A percentile compares a stretch with the other conserved stretches of the same genome.
These are phyloP conservation scores for Podospora anserina DNA, from an alignment of 495 filamentous ascomycete species.

Conservation along the genomic window DNA sequence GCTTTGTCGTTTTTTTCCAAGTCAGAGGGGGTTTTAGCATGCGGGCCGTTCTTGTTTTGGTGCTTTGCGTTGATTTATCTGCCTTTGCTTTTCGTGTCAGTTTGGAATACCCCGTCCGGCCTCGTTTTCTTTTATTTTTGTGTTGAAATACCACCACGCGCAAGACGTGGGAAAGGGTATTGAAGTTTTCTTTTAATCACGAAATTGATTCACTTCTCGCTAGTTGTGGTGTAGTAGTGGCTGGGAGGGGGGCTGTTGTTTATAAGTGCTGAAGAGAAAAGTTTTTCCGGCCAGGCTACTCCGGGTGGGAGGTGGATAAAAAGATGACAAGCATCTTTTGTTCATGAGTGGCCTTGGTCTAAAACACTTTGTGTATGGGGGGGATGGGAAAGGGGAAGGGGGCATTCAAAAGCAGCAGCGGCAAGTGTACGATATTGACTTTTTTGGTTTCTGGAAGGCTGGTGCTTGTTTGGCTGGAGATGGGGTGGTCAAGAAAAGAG, in stretches of 20 bases:
- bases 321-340: neutral
- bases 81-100: neutral
- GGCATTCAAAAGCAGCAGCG: neutral
- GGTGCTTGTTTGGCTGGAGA: neutral
- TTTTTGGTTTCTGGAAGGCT: neutral
- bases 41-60: neutral
- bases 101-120: conserved; percentile 8
- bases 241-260: neutral
- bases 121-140: neutral
- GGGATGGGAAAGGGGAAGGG: neutral
- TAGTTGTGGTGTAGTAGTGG: neutral
- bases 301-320: neutral
- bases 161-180: neutral
- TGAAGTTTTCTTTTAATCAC: neutral
- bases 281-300: neutral
- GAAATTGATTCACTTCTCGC: neutral
- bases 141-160: neutral
- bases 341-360: neutral
- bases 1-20: conserved; percentile 4
- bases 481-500: neutral
- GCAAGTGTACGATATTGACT: neutral
- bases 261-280: neutral
- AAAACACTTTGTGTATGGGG: neutral
- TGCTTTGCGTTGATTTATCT: neutral
- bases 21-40: neutral